Evolutionary conservation across 495 filamentous ascomycete species (phyloP).

Genomic region (Aspergillus incahuasiensis): DNA sequence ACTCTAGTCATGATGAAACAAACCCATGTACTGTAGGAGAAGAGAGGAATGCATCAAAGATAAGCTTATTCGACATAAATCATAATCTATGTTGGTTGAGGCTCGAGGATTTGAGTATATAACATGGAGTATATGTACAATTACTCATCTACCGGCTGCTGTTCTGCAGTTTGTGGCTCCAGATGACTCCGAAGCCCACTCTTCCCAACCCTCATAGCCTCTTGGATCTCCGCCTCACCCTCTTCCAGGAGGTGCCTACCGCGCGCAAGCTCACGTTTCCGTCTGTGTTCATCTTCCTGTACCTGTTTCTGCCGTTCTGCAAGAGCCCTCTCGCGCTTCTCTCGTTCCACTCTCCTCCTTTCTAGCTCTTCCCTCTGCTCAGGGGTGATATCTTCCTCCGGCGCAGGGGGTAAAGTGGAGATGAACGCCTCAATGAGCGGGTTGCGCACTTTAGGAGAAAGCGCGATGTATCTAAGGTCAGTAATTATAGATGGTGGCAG

Average conservation of each 20-base stretch:
- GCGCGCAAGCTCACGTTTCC: constrained; percentile 58
- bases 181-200: constrained; percentile 66
- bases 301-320: constrained; percentile 69
- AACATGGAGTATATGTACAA: background rate
- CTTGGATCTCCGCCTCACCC: constrained; percentile 73
- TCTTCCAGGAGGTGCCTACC: constrained; percentile 66
- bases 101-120: background rate
- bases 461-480: constrained; percentile 78
- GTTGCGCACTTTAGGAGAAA: constrained; percentile 64
- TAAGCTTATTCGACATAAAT: background rate
- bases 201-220: constrained; percentile 72
- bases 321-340: constrained; percentile 69
- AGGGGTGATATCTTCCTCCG: constrained; percentile 46
- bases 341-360: constrained; percentile 58
- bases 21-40: constrained; percentile 3
- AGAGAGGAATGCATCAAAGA: background rate
- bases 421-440: constrained; percentile 73
- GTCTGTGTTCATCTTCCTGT: constrained; percentile 66
- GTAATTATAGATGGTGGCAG: constrained; percentile 66
- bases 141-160: constrained; percentile 13
- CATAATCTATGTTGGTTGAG: too few relatives aligned
- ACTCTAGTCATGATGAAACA: background rate
- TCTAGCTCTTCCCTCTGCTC: constrained; percentile 58
- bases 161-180: constrained; percentile 21
- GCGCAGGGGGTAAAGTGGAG: constrained; percentile 62